These are phyloP conservation scores for Apophysomyces trapeziformis DNA, from an alignment of 371 early-diverging fungal genomes.

Conservation along the genomic window DNA sequence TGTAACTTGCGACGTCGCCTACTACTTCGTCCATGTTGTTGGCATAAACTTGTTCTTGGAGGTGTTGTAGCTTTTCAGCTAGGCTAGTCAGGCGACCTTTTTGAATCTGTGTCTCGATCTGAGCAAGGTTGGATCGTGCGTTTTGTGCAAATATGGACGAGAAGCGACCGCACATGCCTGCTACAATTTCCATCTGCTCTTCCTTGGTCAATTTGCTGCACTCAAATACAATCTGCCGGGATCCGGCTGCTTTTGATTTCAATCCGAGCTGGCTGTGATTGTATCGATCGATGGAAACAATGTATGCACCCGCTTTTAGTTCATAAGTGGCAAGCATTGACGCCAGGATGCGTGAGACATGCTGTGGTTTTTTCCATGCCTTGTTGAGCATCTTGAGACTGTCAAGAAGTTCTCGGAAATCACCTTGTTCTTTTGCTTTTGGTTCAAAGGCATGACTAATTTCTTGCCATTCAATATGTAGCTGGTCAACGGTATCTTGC, in stretches of 20 bases:
- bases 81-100: conserved; percentile 17
- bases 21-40: not conserved
- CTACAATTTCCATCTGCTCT: conserved; percentile 26
- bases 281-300: conserved; percentile 28
- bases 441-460: conserved; percentile 33
- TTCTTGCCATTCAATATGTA: conserved; percentile 35
- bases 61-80: conserved; percentile 12
- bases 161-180: conserved; percentile 28
- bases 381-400: conserved; percentile 17
- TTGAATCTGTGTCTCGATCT: conserved; percentile 25
- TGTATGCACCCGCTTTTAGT: conserved; percentile 21
- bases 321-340: conserved; percentile 25
- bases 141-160: conserved; percentile 33
- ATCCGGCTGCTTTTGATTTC: conserved; percentile 20
- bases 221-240: conserved; percentile 34
- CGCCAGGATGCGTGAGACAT: conserved; percentile 25
- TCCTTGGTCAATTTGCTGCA: conserved; percentile 16
- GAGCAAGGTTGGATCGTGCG: conserved; percentile 33
- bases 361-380: conserved; percentile 29
- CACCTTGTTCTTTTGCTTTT: conserved; percentile 33
- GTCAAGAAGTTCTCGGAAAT: conserved; percentile 16
- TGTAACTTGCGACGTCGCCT: not conserved
- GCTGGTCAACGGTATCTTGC: conserved; percentile 17
- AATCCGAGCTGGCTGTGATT: conserved; percentile 31
- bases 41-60: conserved; percentile 18